Evolutionary conservation across 257 asterid genomes (phyloP), one percentile per base, ranked within the genome.

Genomic region (Jacaranda copaia): DNA sequence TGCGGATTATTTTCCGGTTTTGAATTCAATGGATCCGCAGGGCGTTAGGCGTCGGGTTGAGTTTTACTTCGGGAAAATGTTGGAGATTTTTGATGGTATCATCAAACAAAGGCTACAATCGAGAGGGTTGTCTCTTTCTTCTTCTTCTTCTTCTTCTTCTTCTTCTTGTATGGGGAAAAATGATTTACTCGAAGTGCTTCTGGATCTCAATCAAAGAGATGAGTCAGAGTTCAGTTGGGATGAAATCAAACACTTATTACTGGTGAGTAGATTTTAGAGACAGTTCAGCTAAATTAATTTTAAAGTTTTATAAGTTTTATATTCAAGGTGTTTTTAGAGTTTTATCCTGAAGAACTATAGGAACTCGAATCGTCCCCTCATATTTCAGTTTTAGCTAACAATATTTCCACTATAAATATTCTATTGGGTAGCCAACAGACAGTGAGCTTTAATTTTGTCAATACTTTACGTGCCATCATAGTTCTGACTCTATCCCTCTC

Each of bases 171-270:
- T 25, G 6, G 45, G 14, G 40, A 80, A 16, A 62, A 69, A 70
- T 68, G 84, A 80, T 52, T 16, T 75, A 15, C 42, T 80, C 16
- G 80, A 80, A 74, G 68, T 55, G 13, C 77, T 79, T 3, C 35
- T 79, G 35, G 76, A 79, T 73, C 70, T 73, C 5, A 12, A 25
- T 25, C 32, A 25, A 25, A 25, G 32, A 25, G 32, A 32, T 51
- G 63, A 52, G 36, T 45, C 53, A 9, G 65, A 53, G 11, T 40
- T 55, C 6, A 56, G 25, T 66, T 20, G 15, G 45, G 4, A 68
- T n/a, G 35, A 19, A 2, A 48, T 20, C 11, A 25, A 45, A 16
- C 48, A 14, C 4, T 32, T 69, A 6, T 15, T 46, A 18, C 18
- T 53, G 55, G 51, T 20, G 25, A 42, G 20, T 5, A 2, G 2